Conservation (phyloP, 352 stramenopile species). For the Paralagenidium karlingii region DNA sequence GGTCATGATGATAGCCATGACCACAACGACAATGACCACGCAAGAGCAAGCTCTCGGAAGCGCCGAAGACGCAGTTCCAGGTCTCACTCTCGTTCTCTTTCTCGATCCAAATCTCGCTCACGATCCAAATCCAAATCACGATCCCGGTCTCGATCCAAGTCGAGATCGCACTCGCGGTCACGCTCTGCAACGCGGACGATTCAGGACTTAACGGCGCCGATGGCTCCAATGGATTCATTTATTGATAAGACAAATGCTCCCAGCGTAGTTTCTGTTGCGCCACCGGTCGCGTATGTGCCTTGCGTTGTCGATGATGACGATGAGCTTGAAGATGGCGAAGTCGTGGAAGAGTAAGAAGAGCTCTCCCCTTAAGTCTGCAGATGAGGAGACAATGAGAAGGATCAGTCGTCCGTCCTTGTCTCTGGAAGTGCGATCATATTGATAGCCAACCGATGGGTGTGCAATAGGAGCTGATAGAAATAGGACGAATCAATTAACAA, state of each 20-base stretch:
- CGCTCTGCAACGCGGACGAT: no score
- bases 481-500: no score
- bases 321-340: conserved; percentile 8
- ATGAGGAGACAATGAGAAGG: no score
- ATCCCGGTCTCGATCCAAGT: not conserved
- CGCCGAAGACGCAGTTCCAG: conserved; percentile 10
- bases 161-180: conserved; percentile 4
- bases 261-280: conserved; percentile 17
- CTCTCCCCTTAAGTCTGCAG: no score
- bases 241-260: no score
- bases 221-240: no score
- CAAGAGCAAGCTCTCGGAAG: not conserved
- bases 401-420: no score
- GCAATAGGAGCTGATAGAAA: no score
- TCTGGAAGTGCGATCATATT: no score
- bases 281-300: conserved; percentile 4
- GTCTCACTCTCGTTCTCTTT: conserved; percentile 21
- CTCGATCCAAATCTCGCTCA: conserved; percentile 1
- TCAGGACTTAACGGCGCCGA: no score
- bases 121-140: not conserved
- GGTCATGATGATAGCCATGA: conserved; percentile 16
- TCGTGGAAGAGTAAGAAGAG: not conserved
- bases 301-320: conserved; percentile 4
- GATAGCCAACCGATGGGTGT: no score
- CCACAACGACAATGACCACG: conserved; percentile 4